Base-by-base conservation (phyloP, 257 asterid species). In the Cordia subcordata region DNA sequence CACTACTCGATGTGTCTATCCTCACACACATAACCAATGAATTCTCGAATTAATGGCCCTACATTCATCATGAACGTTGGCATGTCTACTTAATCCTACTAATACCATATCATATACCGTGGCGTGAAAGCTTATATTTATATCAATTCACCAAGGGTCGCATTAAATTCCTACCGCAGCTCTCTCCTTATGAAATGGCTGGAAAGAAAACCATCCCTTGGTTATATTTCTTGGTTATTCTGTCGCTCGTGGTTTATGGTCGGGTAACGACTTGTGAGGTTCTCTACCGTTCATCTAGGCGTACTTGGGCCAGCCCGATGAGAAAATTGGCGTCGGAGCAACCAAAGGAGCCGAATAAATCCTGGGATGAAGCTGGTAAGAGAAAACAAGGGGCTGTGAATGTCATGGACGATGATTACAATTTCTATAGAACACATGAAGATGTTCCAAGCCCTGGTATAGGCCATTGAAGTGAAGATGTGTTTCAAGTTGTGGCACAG, bases 401-500 rank as follows among this genome's bases (percentile, higher is more conserved):
- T 14, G 12, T n/a, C n/a, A n/a, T n/a, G n/a, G n/a, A 53, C 13
- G 33, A n/a, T 8, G 59, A 12, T 13, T 58, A 53, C 51, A 54
- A 65, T 65, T 65, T 45, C 27, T 65, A 44, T 19, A 65, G 69
- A 45, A 58, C 49, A 46, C 69, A 65, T 27, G 69, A 56, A 65
- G 69, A 65, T 55, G 50, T 65, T 56, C 63, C 69, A 11, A 65
- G 69, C 8, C 69, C 63, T 44, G 69, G 69, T 21, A 42, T 65
- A 46, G 69, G 69, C 27, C 40, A 56, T 33, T 64, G 49, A 64
- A 53, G 23, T n/a, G n/a, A n/a, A n/a, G n/a, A 8, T n/a, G n/a
- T n/a, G n/a, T n/a, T n/a, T n/a, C n/a, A n/a, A n/a, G n/a, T n/a
- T n/a, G n/a, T n/a, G n/a, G n/a, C n/a, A n/a, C n/a, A n/a, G n/a